Evolutionary conservation across 2,329 filamentous ascomycete species (phyloP), one percentile per base, ranked within the genome.

Genomic region (Venturia asperata): DNA sequence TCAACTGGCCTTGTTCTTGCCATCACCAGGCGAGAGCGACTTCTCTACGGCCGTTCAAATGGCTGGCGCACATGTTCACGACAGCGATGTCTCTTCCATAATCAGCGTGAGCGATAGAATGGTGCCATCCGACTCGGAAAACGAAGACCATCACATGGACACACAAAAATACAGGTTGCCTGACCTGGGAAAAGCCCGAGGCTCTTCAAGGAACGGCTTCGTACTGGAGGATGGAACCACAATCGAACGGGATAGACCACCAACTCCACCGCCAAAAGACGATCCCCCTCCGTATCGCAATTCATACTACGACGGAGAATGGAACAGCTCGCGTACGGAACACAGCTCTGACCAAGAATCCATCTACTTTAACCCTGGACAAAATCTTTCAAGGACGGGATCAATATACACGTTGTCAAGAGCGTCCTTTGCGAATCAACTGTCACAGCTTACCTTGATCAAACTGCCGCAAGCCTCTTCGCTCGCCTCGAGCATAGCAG

Each of bases 331-430:
- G 30, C 47, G 1, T 15, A 24, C n/a, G 49, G 52, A 39, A 21
- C n/a, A 64, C 24, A 24, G 10, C 34, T 61, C 39, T 3, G 60
- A 61, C 42, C 60, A 43, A 15, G 62, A 34, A 52, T 63, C 39
- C 17, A 64, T 52, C 13, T 83, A 45, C 52, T 89, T 91, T 74
- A 86, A 87, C 45, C 84, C 85, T 5, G 30, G 30, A 39, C 81
- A 85, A 55, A 84, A 79, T 64, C 74, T 84, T 9, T 81, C 82
- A 27, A 84, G 92, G 15, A 83, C 92, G 3, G 90, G 90, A 52
- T 97, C 93, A 43, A 92, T 97, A 70, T 97, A 96, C 77, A 96
- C 94, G 1, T 84, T 99, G 66, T 96, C 92, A 1, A 86, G 93
- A 56, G 89, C 89, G 42, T 97, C 93, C 7, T 96, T 99, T 75